Conservation (phyloP, 495 filamentous ascomycete genomes). For the Pyrenopolyporus hunteri region DNA sequence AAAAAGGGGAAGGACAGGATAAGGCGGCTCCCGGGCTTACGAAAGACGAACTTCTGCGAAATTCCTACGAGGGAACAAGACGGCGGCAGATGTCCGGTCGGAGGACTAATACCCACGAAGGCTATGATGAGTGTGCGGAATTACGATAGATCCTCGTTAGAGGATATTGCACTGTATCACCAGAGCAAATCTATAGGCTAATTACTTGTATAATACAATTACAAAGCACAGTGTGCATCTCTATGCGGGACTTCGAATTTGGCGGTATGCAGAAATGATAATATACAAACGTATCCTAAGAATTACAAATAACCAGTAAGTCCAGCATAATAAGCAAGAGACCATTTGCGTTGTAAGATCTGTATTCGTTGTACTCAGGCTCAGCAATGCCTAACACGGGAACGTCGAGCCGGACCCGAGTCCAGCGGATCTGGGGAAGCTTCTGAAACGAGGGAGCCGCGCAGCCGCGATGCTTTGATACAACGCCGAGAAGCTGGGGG, state of each 20-base stretch:
- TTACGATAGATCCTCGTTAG: background rate
- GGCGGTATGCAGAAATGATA: too few relatives aligned
- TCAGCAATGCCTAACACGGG: too few relatives aligned
- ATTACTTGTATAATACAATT: too few relatives aligned
- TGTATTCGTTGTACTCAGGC: too few relatives aligned
- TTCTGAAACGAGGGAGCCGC: background rate
- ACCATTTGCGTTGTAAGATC: too few relatives aligned
- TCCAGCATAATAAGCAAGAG: too few relatives aligned
- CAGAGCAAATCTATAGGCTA: background rate
- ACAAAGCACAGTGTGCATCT: background rate
- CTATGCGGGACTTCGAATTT: too few relatives aligned
- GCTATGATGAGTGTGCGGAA: background rate
- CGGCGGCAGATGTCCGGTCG: background rate
- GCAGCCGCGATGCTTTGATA: background rate
- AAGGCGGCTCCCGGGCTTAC: background rate
- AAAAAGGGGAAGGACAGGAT: too few relatives aligned
- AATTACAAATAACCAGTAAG: too few relatives aligned
- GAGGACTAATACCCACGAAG: background rate
- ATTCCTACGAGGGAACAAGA: background rate
- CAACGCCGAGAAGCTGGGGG: background rate
- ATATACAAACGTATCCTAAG: too few relatives aligned
- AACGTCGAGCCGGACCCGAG: background rate
- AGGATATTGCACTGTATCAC: background rate
- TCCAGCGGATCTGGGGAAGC: background rate
- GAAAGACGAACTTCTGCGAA: conserved; percentile 9